Base-by-base conservation (phyloP, 352 stramenopile species). In the Globisporangium carolinianum region DNA sequence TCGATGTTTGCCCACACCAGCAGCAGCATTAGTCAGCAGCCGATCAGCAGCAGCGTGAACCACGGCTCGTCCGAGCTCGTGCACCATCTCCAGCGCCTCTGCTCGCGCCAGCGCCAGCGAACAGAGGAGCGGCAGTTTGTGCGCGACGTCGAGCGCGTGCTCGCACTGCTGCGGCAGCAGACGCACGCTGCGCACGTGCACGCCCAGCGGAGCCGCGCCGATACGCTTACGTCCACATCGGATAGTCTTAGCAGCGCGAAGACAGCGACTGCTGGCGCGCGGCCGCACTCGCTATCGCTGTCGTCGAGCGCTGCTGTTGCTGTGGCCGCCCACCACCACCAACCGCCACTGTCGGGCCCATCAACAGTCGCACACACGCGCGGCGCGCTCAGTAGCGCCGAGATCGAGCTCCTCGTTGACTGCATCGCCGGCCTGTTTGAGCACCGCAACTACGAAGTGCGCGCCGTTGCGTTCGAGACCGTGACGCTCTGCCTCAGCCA, bases 401-500 rank as follows among this genome's bases (percentile, higher is more conserved):
- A 86, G 54, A 71, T 87, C n/a, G 70, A 81, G 50, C 62, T 79
- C n/a, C 62, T 90, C 15, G 58, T 91, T 15, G 67, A 87, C 51
- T 87, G 79, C 54, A 87, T 93, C 60, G 69, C 71, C 1, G 69
- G 86, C 18, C 59, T 95, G 42, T 87, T 93, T 56, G 66, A 72
- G 17, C 83, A 92, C 54, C 73, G 83, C 6, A 89, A 92, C 50
- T 55, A 66, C 2, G 77, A 87, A 8, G 76, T 91, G 10, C 77
- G 85, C 32, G 66, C 69, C n/a, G 39, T 93, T 37, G 81, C 77
- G 12, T 93, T 90, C 60, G 79, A 91, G 58, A 73, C 91, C 35
- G 65, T 89, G 36, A 78, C 86, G 47, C 58, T 91, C 1, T 88
- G 83, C 47, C 55, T 91, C 14, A 63, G 73, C 15, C 71, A 83